Evolutionary conservation across 441 rosid genomes (phyloP).

Genomic region (Brassica hybrid): DNA sequence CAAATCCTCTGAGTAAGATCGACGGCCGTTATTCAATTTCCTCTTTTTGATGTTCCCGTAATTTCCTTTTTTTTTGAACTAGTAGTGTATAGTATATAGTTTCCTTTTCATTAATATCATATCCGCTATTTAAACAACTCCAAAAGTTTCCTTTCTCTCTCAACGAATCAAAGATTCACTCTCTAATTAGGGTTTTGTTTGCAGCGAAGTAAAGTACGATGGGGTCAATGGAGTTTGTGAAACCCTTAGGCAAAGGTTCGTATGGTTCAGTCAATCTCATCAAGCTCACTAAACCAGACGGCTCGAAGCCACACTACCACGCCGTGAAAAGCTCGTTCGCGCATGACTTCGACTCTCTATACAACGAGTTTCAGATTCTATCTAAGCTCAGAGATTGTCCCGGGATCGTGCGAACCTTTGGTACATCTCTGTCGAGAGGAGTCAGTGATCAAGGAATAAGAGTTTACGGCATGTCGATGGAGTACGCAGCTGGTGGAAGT

Average conservation of each 20-base stretch:
- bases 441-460: slow-evolving; percentile 2
- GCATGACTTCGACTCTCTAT: slow-evolving; percentile 15
- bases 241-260: slow-evolving; percentile 25
- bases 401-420: slow-evolving; percentile 17
- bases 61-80: not conserved
- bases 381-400: slow-evolving; percentile 30
- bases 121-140: not conserved
- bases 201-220: not conserved
- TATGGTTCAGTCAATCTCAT: slow-evolving; percentile 33
- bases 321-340: slow-evolving; percentile 27
- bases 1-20: slow-evolving; percentile 1
- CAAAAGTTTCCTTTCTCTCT: not conserved
- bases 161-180: slow-evolving; percentile 18
- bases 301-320: slow-evolving; percentile 10
- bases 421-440: slow-evolving; percentile 11
- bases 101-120: not conserved
- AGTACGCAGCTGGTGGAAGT: slow-evolving; percentile 36
- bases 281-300: not conserved
- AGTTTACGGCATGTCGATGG: slow-evolving; percentile 33
- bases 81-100: not conserved
- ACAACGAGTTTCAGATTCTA: slow-evolving; percentile 33
- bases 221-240: slow-evolving; percentile 16
- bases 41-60: not conserved
- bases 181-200: slow-evolving; percentile 23
- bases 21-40: not conserved